Evolutionary conservation across 2,329 filamentous ascomycete genomes (phyloP).

Genomic region (Colletotrichum gloeosporioides): DNA sequence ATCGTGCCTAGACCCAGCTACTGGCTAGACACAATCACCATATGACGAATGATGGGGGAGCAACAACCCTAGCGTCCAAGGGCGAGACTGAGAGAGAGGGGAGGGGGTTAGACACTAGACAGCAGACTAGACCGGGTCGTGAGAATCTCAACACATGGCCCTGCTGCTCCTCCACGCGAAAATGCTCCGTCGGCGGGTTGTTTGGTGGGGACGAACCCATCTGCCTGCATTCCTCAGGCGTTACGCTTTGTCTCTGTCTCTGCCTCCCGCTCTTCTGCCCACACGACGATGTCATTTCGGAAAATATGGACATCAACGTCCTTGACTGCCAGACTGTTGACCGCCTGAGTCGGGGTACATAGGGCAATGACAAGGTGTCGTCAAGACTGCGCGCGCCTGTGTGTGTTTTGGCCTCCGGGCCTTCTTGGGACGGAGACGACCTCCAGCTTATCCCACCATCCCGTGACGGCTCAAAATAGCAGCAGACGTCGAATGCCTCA

Average conservation of each 20-base stretch:
- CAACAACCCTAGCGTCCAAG: background rate
- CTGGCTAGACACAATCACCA: slow-evolving; percentile 4
- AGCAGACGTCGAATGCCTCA: slow-evolving; percentile 1
- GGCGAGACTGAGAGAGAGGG: background rate
- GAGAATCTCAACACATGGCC: background rate
- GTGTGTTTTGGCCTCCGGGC: background rate
- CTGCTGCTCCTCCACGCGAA: slow-evolving; percentile 1
- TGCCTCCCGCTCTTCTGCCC: background rate
- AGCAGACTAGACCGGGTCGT: background rate
- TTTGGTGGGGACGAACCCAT: slow-evolving; percentile 14
- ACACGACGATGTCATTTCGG: background rate
- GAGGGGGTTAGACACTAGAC: background rate
- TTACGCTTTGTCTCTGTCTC: slow-evolving; percentile 9
- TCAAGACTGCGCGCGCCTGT: background rate
- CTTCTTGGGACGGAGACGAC: background rate
- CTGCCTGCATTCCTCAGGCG: slow-evolving; percentile 13
- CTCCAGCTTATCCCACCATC: background rate
- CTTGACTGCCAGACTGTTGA: background rate
- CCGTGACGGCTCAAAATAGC: slow-evolving; percentile 11
- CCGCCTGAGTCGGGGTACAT: background rate
- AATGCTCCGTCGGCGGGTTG: slow-evolving; percentile 13
- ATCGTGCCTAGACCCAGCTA: background rate
- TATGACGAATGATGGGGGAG: slow-evolving; percentile 6
- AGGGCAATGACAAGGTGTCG: background rate
- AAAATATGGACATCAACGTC: background rate